phyloP scores from a whole-genome alignment of 805 yeast species.

The Saccharomyces kudriavzevii region DNA sequence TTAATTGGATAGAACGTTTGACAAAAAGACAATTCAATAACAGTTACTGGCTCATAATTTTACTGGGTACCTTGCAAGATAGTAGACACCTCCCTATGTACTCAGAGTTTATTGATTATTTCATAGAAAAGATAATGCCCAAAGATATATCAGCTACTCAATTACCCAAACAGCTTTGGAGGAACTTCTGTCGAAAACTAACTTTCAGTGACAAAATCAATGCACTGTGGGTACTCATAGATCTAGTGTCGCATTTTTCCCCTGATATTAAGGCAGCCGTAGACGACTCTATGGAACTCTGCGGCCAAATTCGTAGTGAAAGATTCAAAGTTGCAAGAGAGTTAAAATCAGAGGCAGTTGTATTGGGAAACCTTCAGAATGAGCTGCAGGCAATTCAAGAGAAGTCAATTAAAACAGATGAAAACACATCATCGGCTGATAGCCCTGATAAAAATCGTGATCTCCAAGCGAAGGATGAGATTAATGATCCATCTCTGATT shows the following conservation, averaged over 20 bases:
- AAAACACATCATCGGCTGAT: slow-evolving; percentile 16
- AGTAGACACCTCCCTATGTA: slow-evolving; percentile 25
- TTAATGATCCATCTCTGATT: slow-evolving; percentile 1
- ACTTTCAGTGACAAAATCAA: slow-evolving; percentile 47
- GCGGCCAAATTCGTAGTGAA: slow-evolving; percentile 29
- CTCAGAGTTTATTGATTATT: slow-evolving; percentile 37
- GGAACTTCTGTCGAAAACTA: slow-evolving; percentile 49
- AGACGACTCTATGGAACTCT: slow-evolving; percentile 28
- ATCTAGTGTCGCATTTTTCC: slow-evolving; percentile 38
- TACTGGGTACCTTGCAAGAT: slow-evolving; percentile 58
- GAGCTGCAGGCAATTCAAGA: slow-evolving; percentile 3
- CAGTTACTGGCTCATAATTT: slow-evolving; percentile 76
- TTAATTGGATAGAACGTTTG: slow-evolving; percentile 71
- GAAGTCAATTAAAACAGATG: slow-evolving; percentile 1
- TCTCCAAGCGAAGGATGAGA: not conserved
- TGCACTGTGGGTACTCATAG: slow-evolving; percentile 54
- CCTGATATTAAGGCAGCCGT: slow-evolving; percentile 25
- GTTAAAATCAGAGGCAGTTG: slow-evolving; percentile 18
- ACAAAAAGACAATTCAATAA: slow-evolving; percentile 67
- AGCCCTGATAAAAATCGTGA: slow-evolving; percentile 11
- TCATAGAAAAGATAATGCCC: slow-evolving; percentile 47
- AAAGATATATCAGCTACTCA: slow-evolving; percentile 20
- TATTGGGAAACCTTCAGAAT: slow-evolving; percentile 3
- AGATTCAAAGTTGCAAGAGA: slow-evolving; percentile 25
- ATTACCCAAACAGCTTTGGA: slow-evolving; percentile 33